A percentile compares a stretch with the other conserved stretches of the same genome.
Conservation (phyloP, 345 rosid genomes). For the Rhodamnia rubescens region DNA sequence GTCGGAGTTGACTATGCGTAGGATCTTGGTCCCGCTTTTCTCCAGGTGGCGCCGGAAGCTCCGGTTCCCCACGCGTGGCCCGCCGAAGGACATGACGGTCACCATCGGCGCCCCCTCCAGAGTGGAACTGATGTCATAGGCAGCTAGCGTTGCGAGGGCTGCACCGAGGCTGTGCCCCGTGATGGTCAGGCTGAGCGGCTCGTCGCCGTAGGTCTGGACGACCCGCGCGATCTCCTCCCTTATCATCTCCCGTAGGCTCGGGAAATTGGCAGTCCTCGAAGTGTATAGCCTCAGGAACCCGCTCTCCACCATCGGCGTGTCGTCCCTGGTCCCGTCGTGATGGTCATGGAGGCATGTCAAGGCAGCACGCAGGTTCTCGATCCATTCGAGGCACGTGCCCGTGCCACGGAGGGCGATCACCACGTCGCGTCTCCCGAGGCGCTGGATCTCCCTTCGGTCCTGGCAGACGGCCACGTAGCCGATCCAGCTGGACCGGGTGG, state of each 20-base stretch:
- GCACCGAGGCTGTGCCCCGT: slow-evolving; percentile 69
- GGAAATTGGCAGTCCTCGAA: slow-evolving; percentile 15
- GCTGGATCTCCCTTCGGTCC: slow-evolving; percentile 37
- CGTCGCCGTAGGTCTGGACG: slow-evolving; percentile 29
- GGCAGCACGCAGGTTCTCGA: slow-evolving; percentile 47
- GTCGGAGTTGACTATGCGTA: slow-evolving; percentile 54
- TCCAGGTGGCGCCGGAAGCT: slow-evolving; percentile 38
- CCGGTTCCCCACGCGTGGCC: slow-evolving; percentile 60
- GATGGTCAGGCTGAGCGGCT: slow-evolving; percentile 47
- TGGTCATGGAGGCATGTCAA: slow-evolving; percentile 13
- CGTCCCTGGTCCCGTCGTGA: background rate
- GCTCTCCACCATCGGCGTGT: slow-evolving; percentile 51
- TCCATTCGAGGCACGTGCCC: slow-evolving; percentile 56
- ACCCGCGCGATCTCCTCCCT: slow-evolving; percentile 23
- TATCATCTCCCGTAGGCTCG: slow-evolving; percentile 31
- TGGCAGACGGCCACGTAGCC: slow-evolving; percentile 63
- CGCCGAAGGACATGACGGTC: slow-evolving; percentile 58
- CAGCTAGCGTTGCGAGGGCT: slow-evolving; percentile 45
- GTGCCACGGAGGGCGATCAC: slow-evolving; percentile 53
- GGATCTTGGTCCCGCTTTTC: slow-evolving; percentile 32
- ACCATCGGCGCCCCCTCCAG: slow-evolving; percentile 23
- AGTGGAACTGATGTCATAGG: slow-evolving; percentile 33
- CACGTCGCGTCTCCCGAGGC: slow-evolving; percentile 53
- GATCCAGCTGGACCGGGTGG: slow-evolving; percentile 47
- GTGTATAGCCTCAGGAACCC: slow-evolving; percentile 56